Evolutionary conservation across 495 filamentous ascomycete genomes (phyloP), one percentile per base, ranked within the genome.

Genomic region (Xylaria palmicola): DNA sequence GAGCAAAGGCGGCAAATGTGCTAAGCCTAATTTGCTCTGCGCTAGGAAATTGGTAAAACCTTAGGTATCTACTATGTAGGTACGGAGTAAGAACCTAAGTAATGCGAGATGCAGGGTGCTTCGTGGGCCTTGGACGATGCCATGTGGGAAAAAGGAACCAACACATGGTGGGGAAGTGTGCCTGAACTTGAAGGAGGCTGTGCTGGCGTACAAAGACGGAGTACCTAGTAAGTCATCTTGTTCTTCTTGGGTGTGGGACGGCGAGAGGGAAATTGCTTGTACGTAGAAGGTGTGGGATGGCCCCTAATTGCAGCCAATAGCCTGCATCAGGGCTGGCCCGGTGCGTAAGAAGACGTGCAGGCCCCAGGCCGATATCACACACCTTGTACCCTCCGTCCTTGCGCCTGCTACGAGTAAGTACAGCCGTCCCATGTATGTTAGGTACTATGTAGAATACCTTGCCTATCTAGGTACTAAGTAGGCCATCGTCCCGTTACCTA

Each of bases 141-240:
- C 52, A 43, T 55, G 37, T 56, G 52, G 52, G 52, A 27, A 37
- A 44, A 44, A 32, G 27, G 17, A 54, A 2, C 41, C 37, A n/a
- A 55, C 52, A 52, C 17, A 30, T 37, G 29, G 49, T 29, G 30
- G 30, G 17, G 17, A 29, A 20, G 52, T 32, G 53, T 43, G 39
- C 37, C 26, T 44, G 27, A 39, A 44, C n/a, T 32, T 6, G 15
- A 44, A 44, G 10, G 53, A 56, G 53, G 53, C 53, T 43, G 53
- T 56, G 53, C 53, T 6, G 30, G 53, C 34, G 37, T 41, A 1
- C 7, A 43, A 26, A 20, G 34, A n/a, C n/a, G n/a, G n/a, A n/a
- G n/a, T n/a, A n/a, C n/a, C n/a, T n/a, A n/a, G n/a, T n/a, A n/a
- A n/a, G n/a, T n/a, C n/a, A n/a, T n/a, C n/a, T n/a, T n/a, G n/a